A percentile compares a stretch with the other conserved stretches of the same genome.
Evolutionary conservation across 768 basidiomycete genomes (phyloP).

Genomic region (Tricholoma furcatifolium): DNA sequence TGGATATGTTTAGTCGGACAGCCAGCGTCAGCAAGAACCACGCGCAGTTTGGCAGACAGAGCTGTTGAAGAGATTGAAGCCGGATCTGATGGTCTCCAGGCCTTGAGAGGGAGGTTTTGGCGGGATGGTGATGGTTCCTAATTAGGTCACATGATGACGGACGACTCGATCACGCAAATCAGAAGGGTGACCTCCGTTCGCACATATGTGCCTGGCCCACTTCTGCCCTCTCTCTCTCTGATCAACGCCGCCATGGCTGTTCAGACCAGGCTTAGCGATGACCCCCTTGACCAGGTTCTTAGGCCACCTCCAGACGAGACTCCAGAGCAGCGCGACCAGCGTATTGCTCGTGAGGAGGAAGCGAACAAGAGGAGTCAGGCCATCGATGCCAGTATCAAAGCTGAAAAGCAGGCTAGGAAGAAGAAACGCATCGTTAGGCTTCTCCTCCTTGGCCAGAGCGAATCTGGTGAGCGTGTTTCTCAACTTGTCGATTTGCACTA

Average conservation of each 20-base stretch:
- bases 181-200: constrained; percentile 1
- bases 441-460: constrained; percentile 78
- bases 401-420: constrained; percentile 57
- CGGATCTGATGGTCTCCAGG: constrained; percentile 15
- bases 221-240: constrained; percentile 20
- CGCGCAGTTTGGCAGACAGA: too few relatives aligned
- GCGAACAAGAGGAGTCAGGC: constrained; percentile 61
- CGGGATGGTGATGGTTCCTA: constrained; percentile 28
- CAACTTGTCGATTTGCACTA: neutral
- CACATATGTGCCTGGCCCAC: constrained; percentile 18
- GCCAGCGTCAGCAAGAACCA: too few relatives aligned
- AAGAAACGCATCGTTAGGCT: constrained; percentile 73
- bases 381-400: constrained; percentile 75
- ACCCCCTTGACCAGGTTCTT: constrained; percentile 67
- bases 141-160: constrained; percentile 14
- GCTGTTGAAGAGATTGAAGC: neutral
- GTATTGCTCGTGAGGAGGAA: constrained; percentile 63
- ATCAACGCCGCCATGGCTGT: constrained; percentile 31
- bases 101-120: neutral
- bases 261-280: constrained; percentile 31
- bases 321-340: constrained; percentile 49
- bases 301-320: constrained; percentile 69
- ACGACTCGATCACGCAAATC: constrained; percentile 13
- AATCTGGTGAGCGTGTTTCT: constrained; percentile 56
- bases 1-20: too few relatives aligned